These are phyloP conservation scores for Gypsophila paniculata DNA, from an alignment of 179 eudicot species.

Conservation along the genomic window DNA sequence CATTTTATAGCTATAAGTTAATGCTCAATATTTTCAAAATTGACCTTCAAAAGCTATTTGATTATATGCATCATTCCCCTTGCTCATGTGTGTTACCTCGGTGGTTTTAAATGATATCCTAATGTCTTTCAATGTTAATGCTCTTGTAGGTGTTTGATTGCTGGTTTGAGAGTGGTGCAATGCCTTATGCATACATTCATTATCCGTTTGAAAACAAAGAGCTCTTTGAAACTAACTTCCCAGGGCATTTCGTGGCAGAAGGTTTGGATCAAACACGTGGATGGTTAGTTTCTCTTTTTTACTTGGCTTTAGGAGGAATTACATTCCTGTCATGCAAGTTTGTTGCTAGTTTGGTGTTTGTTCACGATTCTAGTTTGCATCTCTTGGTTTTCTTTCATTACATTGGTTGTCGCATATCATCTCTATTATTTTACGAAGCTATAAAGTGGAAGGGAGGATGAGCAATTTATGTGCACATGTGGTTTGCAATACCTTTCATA, in stretches of 20 bases:
- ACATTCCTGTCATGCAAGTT: background rate
- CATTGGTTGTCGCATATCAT: background rate
- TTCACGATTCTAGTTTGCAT: background rate
- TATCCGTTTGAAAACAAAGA: conserved; percentile 92
- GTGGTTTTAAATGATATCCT: background rate
- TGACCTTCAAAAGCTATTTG: background rate
- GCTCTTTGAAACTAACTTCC: conserved; percentile 76
- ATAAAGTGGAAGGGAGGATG: background rate
- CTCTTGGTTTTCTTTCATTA: background rate
- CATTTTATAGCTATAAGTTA: background rate
- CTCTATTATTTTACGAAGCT: background rate
- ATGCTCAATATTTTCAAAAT: too few species aligned
- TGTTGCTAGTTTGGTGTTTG: background rate
- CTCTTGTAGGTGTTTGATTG: conserved; percentile 84
- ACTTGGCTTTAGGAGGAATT: background rate
- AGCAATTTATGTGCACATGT: background rate
- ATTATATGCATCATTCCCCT: background rate
- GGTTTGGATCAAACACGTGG: conserved; percentile 99
- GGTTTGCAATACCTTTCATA: background rate
- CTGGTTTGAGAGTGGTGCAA: conserved; percentile 99
- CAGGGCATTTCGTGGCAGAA: conserved; percentile 98
- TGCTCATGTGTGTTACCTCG: background rate
- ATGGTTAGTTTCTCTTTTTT: conserved; percentile 52
- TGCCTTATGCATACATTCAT: conserved; percentile 96
- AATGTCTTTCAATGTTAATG: background rate